These are phyloP conservation scores for Linaria vulgaris DNA, from an alignment of 257 asterid species.

Conservation along the genomic window DNA sequence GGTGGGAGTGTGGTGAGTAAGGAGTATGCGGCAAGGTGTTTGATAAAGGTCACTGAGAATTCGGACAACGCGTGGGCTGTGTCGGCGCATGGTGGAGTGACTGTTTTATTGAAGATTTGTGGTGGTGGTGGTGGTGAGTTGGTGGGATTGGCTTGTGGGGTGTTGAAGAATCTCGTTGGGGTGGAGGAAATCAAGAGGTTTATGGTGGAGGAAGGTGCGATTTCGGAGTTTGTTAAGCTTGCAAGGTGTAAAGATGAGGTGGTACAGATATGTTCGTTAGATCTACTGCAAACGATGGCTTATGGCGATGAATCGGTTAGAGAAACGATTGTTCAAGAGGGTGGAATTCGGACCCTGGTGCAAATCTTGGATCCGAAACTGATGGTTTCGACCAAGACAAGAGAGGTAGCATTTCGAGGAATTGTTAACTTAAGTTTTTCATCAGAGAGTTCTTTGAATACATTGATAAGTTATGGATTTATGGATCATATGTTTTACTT, in stretches of 20 bases:
- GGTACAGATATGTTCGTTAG: constrained; percentile 54
- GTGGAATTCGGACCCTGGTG: constrained; percentile 62
- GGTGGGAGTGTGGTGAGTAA: constrained; percentile 57
- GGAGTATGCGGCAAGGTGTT: constrained; percentile 66
- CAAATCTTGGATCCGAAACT: constrained; percentile 64
- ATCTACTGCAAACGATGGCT: constrained; percentile 71
- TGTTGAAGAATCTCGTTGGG: constrained; percentile 76
- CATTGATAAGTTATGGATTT: constrained; percentile 47
- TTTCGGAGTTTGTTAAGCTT: constrained; percentile 50
- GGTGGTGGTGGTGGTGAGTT: constrained; percentile 33
- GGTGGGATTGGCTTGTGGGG: constrained; percentile 61
- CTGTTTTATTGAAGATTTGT: constrained; percentile 72
- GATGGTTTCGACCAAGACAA: constrained; percentile 50
- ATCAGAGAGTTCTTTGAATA: constrained; percentile 34
- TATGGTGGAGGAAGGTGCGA: constrained; percentile 82
- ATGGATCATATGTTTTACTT: constrained; percentile 65
- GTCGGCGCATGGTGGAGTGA: constrained; percentile 93
- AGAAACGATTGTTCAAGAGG: constrained; percentile 52
- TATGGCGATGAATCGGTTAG: constrained; percentile 59
- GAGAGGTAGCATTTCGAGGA: constrained; percentile 73
- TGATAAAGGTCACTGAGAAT: constrained; percentile 76
- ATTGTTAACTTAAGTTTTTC: constrained; percentile 59
- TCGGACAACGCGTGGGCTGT: constrained; percentile 92
- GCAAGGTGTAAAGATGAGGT: constrained; percentile 53
- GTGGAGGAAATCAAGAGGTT: constrained; percentile 90